phyloP scores from a whole-genome alignment of 441 rosid species.

The Erysimum pusillum region DNA sequence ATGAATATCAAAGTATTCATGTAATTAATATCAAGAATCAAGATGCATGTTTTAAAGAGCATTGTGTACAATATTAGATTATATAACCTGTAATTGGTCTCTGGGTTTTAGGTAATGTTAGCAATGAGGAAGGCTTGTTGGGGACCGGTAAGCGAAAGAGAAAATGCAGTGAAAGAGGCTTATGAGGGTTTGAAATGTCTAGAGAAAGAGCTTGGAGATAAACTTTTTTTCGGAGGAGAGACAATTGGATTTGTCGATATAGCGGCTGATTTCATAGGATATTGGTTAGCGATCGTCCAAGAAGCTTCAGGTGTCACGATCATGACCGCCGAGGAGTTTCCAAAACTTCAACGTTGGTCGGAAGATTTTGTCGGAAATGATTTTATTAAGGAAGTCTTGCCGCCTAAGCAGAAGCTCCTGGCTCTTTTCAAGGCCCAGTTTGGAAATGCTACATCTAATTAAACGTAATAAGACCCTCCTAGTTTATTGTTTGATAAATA shows the following conservation, averaged over 20 bases:
- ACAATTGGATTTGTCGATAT: conserved; percentile 53
- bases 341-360: conserved; percentile 48
- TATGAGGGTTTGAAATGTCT: conserved; percentile 50
- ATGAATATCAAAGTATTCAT: conserved; percentile 2
- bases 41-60: background rate
- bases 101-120: conserved; percentile 39
- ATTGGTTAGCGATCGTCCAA: conserved; percentile 45
- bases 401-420: conserved; percentile 52
- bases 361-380: conserved; percentile 38
- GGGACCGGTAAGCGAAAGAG: conserved; percentile 50
- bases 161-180: conserved; percentile 54
- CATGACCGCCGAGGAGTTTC: conserved; percentile 46
- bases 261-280: conserved; percentile 40
- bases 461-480: background rate
- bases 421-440: conserved; percentile 26
- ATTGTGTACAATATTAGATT: conserved; percentile 3
- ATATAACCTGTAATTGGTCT: conserved; percentile 12
- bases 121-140: conserved; percentile 47
- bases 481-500: background rate
- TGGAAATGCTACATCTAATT: conserved; percentile 20
- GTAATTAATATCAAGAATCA: conserved; percentile 26
- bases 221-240: conserved; percentile 57
- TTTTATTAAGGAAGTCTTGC: conserved; percentile 57
- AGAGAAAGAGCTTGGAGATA: conserved; percentile 60
- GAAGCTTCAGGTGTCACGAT: conserved; percentile 42